A percentile compares a stretch with the other conserved stretches of the same genome.
phyloP scores from a whole-genome alignment of 2,329 filamentous ascomycete species.

The Epichloe baconii region DNA sequence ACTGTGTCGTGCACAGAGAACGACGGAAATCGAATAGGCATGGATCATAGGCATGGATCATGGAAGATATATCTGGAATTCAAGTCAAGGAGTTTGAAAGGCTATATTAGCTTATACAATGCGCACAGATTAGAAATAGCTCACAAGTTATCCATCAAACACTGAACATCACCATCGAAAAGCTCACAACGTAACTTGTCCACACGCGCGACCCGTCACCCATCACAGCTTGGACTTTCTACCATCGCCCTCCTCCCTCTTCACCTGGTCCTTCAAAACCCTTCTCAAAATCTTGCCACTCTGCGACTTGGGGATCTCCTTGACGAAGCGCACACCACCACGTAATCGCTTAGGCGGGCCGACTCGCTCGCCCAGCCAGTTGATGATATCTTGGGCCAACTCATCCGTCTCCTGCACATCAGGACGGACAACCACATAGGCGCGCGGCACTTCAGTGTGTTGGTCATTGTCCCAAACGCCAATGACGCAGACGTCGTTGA shows the following conservation, averaged over 20 bases:
- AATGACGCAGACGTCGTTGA: constrained; percentile 50
- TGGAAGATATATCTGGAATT: no score
- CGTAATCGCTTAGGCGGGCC: constrained; percentile 54
- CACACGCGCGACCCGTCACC: neutral
- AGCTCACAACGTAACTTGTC: neutral
- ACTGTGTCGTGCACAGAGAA: no score
- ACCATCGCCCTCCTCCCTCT: constrained; percentile 19
- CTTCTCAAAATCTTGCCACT: constrained; percentile 36
- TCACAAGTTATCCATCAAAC: no score
- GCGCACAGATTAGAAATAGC: neutral
- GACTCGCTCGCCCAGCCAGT: constrained; percentile 41
- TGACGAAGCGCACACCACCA: constrained; percentile 56
- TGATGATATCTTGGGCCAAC: constrained; percentile 20
- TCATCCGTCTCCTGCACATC: constrained; percentile 23
- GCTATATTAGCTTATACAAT: no score
- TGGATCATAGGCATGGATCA: no score
- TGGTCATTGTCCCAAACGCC: constrained; percentile 44
- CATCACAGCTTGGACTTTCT: constrained; percentile 24
- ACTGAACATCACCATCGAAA: neutral
- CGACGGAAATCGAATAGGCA: no score
- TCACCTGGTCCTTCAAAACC: constrained; percentile 33
- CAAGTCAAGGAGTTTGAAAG: no score
- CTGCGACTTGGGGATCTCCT: constrained; percentile 57
- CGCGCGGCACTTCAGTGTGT: constrained; percentile 54
- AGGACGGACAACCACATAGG: constrained; percentile 23